Evolutionary conservation across 768 basidiomycete species (phyloP), one percentile per base, ranked within the genome.

Genomic region (Mycena chlorophos): DNA sequence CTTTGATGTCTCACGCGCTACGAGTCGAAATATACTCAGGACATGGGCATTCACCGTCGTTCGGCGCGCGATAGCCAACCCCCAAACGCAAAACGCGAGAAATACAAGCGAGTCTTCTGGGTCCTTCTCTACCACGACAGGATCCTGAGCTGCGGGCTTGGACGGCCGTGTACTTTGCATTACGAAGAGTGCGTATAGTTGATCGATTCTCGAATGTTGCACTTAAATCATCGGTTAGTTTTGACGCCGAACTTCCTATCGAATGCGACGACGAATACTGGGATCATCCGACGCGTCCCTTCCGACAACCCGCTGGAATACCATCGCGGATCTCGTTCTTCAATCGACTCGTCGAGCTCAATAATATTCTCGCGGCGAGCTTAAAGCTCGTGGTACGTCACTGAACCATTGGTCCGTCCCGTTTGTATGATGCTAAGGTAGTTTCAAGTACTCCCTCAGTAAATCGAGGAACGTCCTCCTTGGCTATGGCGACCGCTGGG

Each of bases 41-140:
- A 94, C 58, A 80, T 89, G 39, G 84, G 91, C 26, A 86, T 82
- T 1, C 91, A 92, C 68, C 69, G 74, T 52, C 69, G 78, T 29
- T 70, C 67, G 45, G 54, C 66, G n/a, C 60, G 64, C 26, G 60
- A 64, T 26, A 68, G 55, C 51, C 64, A 19, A 55, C 63, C 68
- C 14, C 75, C 75, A 2, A 76, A 71, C 4, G 70, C 73, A 5
- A 85, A 89, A 59, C 78, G 85, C 52, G 89, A 93, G 67, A 75
- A 87, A 23, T 89, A 86, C 82, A 88, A 88, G 65, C 79, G 85
- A 23, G 81, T 78, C 5, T 86, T 85, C 62, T 86, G 84, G 83
- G 80, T 51, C 4, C 43, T 56, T 17, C 49, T 56, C 16, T 56
- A 63, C 26, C 65, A 81, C 39, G 83, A 86, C 62, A 66, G 81